Conservation (phyloP, 306 rosid species). For the Medicago truncatula region DNA sequence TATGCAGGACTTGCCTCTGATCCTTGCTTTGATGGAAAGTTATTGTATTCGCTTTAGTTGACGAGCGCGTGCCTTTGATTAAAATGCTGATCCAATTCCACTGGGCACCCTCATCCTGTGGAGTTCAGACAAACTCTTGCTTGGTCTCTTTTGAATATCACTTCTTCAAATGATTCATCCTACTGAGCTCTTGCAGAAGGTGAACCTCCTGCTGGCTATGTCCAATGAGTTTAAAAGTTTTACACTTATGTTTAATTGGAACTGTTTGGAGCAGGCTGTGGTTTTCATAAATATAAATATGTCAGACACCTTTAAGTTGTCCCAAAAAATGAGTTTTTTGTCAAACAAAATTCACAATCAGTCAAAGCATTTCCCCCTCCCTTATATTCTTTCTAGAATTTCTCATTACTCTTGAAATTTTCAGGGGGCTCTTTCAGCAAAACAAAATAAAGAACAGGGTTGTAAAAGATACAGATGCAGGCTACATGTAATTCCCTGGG, state of each 20-base stretch:
- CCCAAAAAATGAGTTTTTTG: slow-evolving; percentile 32
- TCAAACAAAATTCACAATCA: slow-evolving; percentile 11
- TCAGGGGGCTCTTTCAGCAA: background rate
- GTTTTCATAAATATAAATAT: slow-evolving; percentile 34
- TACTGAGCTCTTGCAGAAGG: slow-evolving; percentile 37
- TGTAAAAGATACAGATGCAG: background rate
- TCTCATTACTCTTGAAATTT: background rate
- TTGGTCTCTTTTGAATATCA: slow-evolving; percentile 14
- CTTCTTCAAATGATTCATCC: slow-evolving; percentile 19
- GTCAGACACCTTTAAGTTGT: slow-evolving; percentile 18
- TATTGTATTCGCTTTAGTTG: slow-evolving; percentile 28
- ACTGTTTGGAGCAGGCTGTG: slow-evolving; percentile 44
- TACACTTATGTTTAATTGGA: slow-evolving; percentile 35
- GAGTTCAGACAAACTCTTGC: slow-evolving; percentile 19
- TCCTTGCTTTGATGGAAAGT: slow-evolving; percentile 41
- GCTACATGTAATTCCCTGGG: no score
- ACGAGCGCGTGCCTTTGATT: slow-evolving; percentile 16
- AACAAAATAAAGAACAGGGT: background rate
- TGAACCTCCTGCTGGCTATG: slow-evolving; percentile 31
- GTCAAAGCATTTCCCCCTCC: background rate
- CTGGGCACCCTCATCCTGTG: slow-evolving; percentile 31
- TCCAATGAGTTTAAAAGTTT: slow-evolving; percentile 36
- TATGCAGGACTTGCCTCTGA: slow-evolving; percentile 26
- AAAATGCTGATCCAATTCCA: slow-evolving; percentile 11
- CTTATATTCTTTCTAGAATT: background rate